A percentile compares a stretch with the other conserved stretches of the same genome.
These are phyloP conservation scores for Ambrosiella xylebori DNA, from an alignment of 2,329 filamentous ascomycete genomes.

Conservation along the genomic window DNA sequence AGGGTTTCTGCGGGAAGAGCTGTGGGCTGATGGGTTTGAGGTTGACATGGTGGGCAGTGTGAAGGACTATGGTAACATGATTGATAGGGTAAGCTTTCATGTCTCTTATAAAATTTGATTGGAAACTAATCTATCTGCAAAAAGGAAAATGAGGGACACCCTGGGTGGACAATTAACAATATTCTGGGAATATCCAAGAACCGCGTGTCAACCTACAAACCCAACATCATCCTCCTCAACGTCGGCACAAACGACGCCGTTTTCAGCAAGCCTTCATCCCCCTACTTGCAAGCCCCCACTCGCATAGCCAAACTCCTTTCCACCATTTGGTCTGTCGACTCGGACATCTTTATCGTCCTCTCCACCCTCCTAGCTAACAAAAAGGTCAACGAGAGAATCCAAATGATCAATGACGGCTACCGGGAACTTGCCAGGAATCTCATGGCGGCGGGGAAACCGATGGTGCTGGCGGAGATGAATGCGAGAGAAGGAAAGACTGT, in stretches of 20 bases:
- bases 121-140: not conserved
- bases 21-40: slow-evolving; percentile 17
- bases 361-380: slow-evolving; percentile 15
- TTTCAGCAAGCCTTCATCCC: not conserved
- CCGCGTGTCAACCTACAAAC: slow-evolving; percentile 9
- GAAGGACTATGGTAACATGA: slow-evolving; percentile 23
- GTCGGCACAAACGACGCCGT: slow-evolving; percentile 17
- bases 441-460: slow-evolving; percentile 9
- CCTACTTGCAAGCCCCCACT: not conserved
- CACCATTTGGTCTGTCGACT: slow-evolving; percentile 12
- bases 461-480: slow-evolving; percentile 14
- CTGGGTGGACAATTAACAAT: slow-evolving; percentile 11
- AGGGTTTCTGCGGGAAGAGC: slow-evolving; percentile 18
- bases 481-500: slow-evolving; percentile 2
- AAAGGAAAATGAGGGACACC: slow-evolving; percentile 15
- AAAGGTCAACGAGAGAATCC: slow-evolving; percentile 17
- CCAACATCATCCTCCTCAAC: slow-evolving; percentile 16
- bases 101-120: not conserved
- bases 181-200: slow-evolving; percentile 1
- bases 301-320: slow-evolving; percentile 15
- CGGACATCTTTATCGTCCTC: slow-evolving; percentile 14
- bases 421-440: slow-evolving; percentile 16
- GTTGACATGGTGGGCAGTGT: slow-evolving; percentile 26
- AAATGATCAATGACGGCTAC: slow-evolving; percentile 21
- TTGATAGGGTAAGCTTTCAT: slow-evolving; percentile 8